Evolutionary conservation across 2,329 filamentous ascomycete species (phyloP).

Genomic region (Aspergillus fijiensis): DNA sequence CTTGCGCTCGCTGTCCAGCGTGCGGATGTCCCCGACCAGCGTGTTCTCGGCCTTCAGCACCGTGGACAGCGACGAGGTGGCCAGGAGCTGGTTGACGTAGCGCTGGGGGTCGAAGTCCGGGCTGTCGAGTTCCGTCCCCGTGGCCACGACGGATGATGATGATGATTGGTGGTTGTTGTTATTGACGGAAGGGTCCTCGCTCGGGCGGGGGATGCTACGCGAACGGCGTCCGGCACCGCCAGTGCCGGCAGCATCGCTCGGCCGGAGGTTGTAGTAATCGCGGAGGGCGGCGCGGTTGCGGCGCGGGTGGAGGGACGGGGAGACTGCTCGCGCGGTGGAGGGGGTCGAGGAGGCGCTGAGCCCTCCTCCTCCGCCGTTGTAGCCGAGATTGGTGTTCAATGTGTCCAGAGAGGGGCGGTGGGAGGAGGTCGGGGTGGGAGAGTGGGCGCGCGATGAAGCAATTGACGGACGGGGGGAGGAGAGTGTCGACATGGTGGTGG

Average conservation of each 20-base stretch:
- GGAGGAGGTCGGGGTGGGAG: constrained; percentile 69
- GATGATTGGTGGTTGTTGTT: constrained; percentile 17
- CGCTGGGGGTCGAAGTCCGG: constrained; percentile 69
- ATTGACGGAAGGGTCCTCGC: constrained; percentile 24
- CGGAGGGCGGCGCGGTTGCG: constrained; percentile 83
- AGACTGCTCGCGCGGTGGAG: constrained; percentile 43
- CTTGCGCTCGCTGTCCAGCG: constrained; percentile 93
- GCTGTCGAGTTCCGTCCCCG: constrained; percentile 66
- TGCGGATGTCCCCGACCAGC: constrained; percentile 70
- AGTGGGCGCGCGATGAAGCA: constrained; percentile 55
- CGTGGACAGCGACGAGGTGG: constrained; percentile 43
- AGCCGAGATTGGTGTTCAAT: constrained; percentile 56
- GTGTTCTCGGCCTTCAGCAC: constrained; percentile 48
- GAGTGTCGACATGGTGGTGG: constrained; percentile 55
- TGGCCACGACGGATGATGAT: constrained; percentile 28
- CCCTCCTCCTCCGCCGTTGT: constrained; percentile 32
- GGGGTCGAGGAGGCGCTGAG: constrained; percentile 44
- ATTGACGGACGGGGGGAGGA: constrained; percentile 60
- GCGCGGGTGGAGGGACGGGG: constrained; percentile 43
- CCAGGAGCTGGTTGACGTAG: constrained; percentile 47
- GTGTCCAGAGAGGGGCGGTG: constrained; percentile 71
- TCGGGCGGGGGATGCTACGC: constrained; percentile 44
- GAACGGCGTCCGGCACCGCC: constrained; percentile 33
- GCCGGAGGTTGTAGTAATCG: constrained; percentile 88
- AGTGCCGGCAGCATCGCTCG: constrained; percentile 37